phyloP scores from a whole-genome alignment of 2,329 filamentous ascomycete genomes.

The Xylariaceae sp. region DNA sequence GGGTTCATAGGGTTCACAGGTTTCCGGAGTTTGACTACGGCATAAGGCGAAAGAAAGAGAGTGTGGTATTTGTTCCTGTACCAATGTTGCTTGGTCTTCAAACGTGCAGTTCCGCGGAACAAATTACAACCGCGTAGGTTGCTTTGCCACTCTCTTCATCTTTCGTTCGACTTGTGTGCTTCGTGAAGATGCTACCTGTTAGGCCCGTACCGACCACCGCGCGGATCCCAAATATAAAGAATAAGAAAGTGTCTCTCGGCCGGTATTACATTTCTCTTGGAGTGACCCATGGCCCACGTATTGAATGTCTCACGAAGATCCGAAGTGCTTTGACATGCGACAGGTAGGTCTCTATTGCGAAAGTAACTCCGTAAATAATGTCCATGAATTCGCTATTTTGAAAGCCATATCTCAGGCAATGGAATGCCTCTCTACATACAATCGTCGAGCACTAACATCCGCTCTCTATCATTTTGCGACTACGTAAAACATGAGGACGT shows the following conservation, averaged over 20 bases:
- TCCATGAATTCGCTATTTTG: too few relatives aligned
- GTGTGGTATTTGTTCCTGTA: slow-evolving; percentile 12
- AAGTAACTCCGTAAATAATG: too few relatives aligned
- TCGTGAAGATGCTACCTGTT: background rate
- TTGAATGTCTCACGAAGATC: too few relatives aligned
- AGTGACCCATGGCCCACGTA: too few relatives aligned
- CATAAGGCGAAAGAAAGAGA: slow-evolving; percentile 18
- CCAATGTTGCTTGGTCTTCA: slow-evolving; percentile 5
- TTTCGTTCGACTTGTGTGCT: background rate
- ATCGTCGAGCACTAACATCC: too few relatives aligned
- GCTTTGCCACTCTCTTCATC: slow-evolving; percentile 3
- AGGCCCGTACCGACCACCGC: background rate
- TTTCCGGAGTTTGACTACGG: slow-evolving; percentile 21
- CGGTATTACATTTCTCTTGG: background rate
- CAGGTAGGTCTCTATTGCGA: too few relatives aligned
- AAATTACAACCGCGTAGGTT: slow-evolving; percentile 13
- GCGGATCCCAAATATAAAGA: background rate
- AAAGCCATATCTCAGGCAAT: too few relatives aligned
- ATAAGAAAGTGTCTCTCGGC: background rate
- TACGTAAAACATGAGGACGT: too few relatives aligned
- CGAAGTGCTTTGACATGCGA: too few relatives aligned
- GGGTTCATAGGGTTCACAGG: slow-evolving; percentile 19
- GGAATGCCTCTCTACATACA: too few relatives aligned
- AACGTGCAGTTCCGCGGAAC: slow-evolving; percentile 13
- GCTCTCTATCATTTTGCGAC: too few relatives aligned